Evolutionary conservation across 306 rosid species (phyloP).

Genomic region (Begonia fuchsioides): DNA sequence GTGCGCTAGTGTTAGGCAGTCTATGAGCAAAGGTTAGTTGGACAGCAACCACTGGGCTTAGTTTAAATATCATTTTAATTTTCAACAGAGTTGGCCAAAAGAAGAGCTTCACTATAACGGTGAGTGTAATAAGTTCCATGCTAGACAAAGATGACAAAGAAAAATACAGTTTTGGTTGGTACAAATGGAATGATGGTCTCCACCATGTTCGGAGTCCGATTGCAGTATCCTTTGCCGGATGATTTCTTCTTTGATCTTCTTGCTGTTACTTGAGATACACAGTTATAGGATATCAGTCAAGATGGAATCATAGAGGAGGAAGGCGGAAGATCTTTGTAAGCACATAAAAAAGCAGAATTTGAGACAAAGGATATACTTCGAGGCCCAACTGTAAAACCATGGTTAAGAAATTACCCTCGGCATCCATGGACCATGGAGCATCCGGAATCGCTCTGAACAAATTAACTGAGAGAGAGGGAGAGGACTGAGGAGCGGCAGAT

Average conservation of each 20-base stretch:
- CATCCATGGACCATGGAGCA: no score
- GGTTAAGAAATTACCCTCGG: no score
- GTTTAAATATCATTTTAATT: conserved; percentile 23
- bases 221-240: conserved; percentile 42
- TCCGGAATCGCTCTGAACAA: no score
- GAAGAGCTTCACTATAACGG: conserved; percentile 41
- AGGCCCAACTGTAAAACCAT: no score
- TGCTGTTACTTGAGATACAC: background rate
- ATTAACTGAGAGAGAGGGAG: no score
- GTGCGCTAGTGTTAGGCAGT: no score
- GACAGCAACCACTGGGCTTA: no score
- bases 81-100: conserved; percentile 47
- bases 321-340: background rate
- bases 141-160: conserved; percentile 8
- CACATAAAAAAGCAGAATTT: background rate
- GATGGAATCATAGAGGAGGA: no score
- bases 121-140: conserved; percentile 19
- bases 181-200: conserved; percentile 35
- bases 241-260: background rate
- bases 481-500: no score
- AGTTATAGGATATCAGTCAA: no score
- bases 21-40: no score
- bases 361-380: no score
- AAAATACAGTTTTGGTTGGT: conserved; percentile 60
- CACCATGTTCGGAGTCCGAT: conserved; percentile 53